phyloP scores from a whole-genome alignment of 306 rosid species.

The Castanospermum australe region DNA sequence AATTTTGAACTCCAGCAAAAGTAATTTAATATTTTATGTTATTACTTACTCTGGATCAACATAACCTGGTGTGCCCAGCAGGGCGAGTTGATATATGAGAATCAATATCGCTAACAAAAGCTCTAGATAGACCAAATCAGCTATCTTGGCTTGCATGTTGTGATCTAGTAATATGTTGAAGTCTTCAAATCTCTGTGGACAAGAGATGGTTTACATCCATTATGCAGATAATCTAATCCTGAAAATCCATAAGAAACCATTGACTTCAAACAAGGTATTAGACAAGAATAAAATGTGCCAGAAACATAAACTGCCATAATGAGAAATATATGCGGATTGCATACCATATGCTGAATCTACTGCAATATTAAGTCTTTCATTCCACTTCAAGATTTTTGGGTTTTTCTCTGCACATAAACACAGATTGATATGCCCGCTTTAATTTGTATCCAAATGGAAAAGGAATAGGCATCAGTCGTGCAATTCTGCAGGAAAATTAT shows the following conservation, averaged over 20 bases:
- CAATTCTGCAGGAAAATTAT: neutral
- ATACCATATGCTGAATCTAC: slow-evolving; percentile 31
- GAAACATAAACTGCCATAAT: slow-evolving; percentile 29
- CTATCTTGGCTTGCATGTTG: slow-evolving; percentile 39
- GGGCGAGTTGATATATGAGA: slow-evolving; percentile 33
- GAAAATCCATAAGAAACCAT: neutral
- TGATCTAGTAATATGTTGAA: slow-evolving; percentile 48
- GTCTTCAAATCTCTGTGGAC: slow-evolving; percentile 59
- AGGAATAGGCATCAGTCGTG: neutral
- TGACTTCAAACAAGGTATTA: neutral
- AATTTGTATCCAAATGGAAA: neutral
- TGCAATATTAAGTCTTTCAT: slow-evolving; percentile 13
- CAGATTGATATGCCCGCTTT: neutral
- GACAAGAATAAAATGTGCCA: neutral
- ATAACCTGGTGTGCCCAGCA: slow-evolving; percentile 49
- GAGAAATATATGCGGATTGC: neutral
- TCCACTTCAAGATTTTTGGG: slow-evolving; percentile 8
- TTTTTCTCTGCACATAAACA: neutral
- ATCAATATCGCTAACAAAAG: slow-evolving; percentile 19
- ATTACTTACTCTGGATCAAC: slow-evolving; percentile 49
- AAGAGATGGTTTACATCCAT: slow-evolving; percentile 36
- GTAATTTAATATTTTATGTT: neutral
- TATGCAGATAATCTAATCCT: slow-evolving; percentile 46
- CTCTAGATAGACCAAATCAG: slow-evolving; percentile 52
- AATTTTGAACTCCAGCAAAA: neutral